Percentiles rank a stretch among this genome's conserved stretches.
Conservation (phyloP, 169 alveolate genomes). For the Cryptosporidium bovis region DNA sequence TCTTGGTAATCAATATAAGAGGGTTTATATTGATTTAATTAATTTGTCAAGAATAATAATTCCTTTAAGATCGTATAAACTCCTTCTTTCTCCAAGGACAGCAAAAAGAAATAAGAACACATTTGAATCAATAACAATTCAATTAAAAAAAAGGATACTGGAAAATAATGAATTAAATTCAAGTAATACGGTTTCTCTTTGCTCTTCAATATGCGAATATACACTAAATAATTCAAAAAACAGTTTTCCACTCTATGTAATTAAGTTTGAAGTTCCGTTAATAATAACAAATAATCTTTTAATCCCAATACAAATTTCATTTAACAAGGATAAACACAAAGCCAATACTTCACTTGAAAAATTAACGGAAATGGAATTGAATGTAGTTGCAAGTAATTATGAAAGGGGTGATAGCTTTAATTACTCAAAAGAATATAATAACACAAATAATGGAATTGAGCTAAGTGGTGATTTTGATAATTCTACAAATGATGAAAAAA, state of each 20-base stretch:
- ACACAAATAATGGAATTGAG: not conserved
- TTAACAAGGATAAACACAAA: slow-evolving; percentile 10
- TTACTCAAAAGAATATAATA: not conserved
- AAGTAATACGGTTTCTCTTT: not conserved
- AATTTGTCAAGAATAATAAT: slow-evolving; percentile 4
- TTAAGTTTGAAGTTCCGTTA: slow-evolving; percentile 23
- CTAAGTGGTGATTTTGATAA: not conserved
- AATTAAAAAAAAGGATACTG: not conserved
- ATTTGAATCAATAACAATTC: slow-evolving; percentile 12
- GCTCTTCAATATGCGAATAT: slow-evolving; percentile 48
- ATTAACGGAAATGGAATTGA: not conserved
- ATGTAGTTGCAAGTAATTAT: not conserved
- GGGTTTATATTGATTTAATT: slow-evolving; percentile 1
- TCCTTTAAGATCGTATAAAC: slow-evolving; percentile 8
- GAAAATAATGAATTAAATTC: not conserved
- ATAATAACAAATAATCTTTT: slow-evolving; percentile 13
- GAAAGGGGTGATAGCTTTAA: not conserved
- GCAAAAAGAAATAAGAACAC: not conserved
- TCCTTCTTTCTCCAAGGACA: slow-evolving; percentile 8
- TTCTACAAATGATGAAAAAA: not conserved
- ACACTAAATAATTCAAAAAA: not conserved
- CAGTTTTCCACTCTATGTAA: slow-evolving; percentile 12
- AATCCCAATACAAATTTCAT: slow-evolving; percentile 32
- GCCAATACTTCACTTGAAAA: slow-evolving; percentile 3
- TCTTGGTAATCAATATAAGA: not conserved